Evolutionary conservation across 2,329 filamentous ascomycete genomes (phyloP), one percentile per base, ranked within the genome.

Genomic region (Colletotrichum godetiae): DNA sequence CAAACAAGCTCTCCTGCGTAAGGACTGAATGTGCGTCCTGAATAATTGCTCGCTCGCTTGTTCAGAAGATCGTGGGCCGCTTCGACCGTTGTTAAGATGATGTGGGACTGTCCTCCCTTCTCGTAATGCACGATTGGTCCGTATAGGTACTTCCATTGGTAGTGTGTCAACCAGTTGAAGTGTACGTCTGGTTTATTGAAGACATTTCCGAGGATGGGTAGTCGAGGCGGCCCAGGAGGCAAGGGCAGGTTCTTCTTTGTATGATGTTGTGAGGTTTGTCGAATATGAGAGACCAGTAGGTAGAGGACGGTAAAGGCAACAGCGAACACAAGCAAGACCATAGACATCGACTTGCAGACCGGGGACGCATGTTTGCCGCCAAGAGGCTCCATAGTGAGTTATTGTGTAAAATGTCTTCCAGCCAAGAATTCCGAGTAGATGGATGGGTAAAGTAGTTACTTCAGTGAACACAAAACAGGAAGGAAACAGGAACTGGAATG

Each of bases 1-100:
- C 8, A 12, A 1, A 72, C 31, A 1, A 69, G 37, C 13, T 69
- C 58, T 0, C 52, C 42, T 5, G 31, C 65, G 4, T 58, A 59
- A 3, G 53, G 46, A 31, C 66, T 19, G 31, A 68, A 58, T 13
- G 66, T 22, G 2, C 59, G 58, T 31, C 59, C 58, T 3, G 69
- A 68, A 29, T 69, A 69, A 2, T 59, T 69, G 37, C 58, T 27
- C 12, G 69, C 66, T 13, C 59, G 7, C 10, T 72, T 72, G 53
- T 64, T 69, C 10, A 72, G 15, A 3, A 69, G 65, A n/a, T 72
- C 59, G 33, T 72, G 69, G 19, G 69, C 67, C 12, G 66, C 58
- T 6, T 69, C 66, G 8, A 64, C 59, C 1, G 69, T 72, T 2
- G 66, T 72, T 31, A 69, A 46, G n/a, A 72, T 12, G 8, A 72